Conservation (phyloP, 352 stramenopile species). For the Pythium dissotocum region DNA sequence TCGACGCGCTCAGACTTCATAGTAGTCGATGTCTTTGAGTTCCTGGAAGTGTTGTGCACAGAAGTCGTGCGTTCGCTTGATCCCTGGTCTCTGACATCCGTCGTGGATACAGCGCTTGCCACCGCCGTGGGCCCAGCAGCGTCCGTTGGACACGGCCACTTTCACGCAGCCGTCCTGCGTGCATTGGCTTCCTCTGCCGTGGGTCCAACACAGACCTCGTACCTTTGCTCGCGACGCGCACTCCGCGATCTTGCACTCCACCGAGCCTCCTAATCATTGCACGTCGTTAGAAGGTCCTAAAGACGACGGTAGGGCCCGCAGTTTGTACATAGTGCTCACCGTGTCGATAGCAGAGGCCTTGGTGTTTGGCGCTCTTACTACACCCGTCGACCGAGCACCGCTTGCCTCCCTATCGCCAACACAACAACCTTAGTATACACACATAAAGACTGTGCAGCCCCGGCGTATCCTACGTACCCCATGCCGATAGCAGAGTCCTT, state of each 20-base stretch:
- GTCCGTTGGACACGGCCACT: constrained; percentile 22
- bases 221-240: constrained; percentile 13
- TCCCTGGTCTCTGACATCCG: constrained; percentile 29
- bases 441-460: background rate
- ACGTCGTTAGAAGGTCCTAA: too few relatives aligned
- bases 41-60: constrained; percentile 24
- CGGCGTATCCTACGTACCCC: constrained; percentile 21
- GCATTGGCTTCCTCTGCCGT: constrained; percentile 24
- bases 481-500: constrained; percentile 38
- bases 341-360: constrained; percentile 43
- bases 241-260: constrained; percentile 19
- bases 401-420: constrained; percentile 34
- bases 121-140: constrained; percentile 19
- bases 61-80: constrained; percentile 22
- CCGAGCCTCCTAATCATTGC: constrained; percentile 9
- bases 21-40: constrained; percentile 21
- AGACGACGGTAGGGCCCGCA: background rate
- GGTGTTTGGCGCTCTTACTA: constrained; percentile 33
- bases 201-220: constrained; percentile 18
- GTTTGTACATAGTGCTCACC: constrained; percentile 19
- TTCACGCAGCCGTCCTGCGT: constrained; percentile 14
- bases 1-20: constrained; percentile 4
- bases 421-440: background rate
- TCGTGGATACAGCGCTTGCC: constrained; percentile 21
- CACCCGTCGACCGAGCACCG: constrained; percentile 36